phyloP scores from a whole-genome alignment of 768 basidiomycete species.

The Kwoniella sp. region DNA sequence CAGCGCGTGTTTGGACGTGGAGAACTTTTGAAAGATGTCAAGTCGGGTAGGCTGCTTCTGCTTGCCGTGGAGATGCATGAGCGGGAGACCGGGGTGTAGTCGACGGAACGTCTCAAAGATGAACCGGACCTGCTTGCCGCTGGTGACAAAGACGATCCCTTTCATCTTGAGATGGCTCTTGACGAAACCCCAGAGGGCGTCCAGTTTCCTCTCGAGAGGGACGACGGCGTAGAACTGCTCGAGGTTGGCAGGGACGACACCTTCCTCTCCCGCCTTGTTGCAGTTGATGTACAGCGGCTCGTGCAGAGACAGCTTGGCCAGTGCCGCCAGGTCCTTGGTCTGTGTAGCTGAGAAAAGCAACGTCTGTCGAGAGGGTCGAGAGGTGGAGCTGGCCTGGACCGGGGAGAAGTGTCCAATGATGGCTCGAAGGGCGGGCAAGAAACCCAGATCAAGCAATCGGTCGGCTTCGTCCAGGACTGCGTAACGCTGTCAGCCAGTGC shows the following conservation, averaged over 20 bases:
- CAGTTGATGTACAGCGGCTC: constrained; percentile 71
- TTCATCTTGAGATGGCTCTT: constrained; percentile 88
- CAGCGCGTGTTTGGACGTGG: constrained; percentile 71
- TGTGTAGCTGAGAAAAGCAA: constrained; percentile 96
- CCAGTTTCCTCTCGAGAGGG: constrained; percentile 79
- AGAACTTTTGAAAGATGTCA: constrained; percentile 77
- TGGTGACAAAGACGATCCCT: constrained; percentile 86
- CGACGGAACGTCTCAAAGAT: constrained; percentile 92
- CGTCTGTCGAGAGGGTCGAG: constrained; percentile 64
- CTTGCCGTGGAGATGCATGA: constrained; percentile 93
- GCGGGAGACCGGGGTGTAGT: constrained; percentile 86
- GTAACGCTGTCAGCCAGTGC: not conserved
- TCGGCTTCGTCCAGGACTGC: constrained; percentile 95
- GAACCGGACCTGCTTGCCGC: constrained; percentile 93
- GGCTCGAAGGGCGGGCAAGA: constrained; percentile 79
- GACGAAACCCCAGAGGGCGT: constrained; percentile 89
- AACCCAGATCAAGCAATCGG: constrained; percentile 94
- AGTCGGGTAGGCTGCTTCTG: constrained; percentile 90
- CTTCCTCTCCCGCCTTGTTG: constrained; percentile 45
- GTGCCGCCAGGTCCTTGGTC: constrained; percentile 63
- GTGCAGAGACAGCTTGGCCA: constrained; percentile 78
- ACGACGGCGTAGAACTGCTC: constrained; percentile 86
- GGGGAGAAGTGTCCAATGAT: constrained; percentile 81
- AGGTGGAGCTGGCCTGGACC: constrained; percentile 1
- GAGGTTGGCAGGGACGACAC: constrained; percentile 66